Conservation (phyloP, 2,329 filamentous ascomycete genomes). For the Capronia americana region DNA sequence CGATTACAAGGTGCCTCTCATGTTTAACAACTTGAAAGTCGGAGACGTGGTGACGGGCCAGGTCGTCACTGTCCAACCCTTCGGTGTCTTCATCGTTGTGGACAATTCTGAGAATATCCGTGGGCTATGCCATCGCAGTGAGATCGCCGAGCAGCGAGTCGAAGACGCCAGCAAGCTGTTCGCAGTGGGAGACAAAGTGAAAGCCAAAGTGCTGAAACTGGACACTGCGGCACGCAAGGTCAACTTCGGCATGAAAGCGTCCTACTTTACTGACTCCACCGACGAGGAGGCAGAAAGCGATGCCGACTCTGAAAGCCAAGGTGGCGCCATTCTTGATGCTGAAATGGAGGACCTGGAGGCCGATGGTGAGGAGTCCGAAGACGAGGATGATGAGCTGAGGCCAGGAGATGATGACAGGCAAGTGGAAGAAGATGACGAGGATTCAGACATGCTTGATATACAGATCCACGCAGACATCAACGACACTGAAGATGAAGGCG, state of each 20-base stretch:
- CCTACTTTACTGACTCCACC: slow-evolving; percentile 74
- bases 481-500: slow-evolving; percentile 46
- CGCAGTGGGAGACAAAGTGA: slow-evolving; percentile 88
- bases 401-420: slow-evolving; percentile 48
- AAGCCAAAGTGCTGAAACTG: slow-evolving; percentile 83
- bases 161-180: slow-evolving; percentile 89
- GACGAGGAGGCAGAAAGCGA: slow-evolving; percentile 57
- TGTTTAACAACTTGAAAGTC: slow-evolving; percentile 75
- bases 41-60: slow-evolving; percentile 88
- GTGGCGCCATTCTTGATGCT: slow-evolving; percentile 43
- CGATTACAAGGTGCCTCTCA: slow-evolving; percentile 75
- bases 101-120: slow-evolving; percentile 88
- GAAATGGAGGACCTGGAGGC: slow-evolving; percentile 52
- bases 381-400: slow-evolving; percentile 43
- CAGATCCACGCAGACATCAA: slow-evolving; percentile 43
- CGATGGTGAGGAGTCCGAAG: slow-evolving; percentile 50
- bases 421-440: slow-evolving; percentile 50
- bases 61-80: slow-evolving; percentile 91
- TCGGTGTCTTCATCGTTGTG: slow-evolving; percentile 90
- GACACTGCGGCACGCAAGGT: slow-evolving; percentile 77
- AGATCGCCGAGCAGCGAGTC: slow-evolving; percentile 85
- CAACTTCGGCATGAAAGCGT: slow-evolving; percentile 90
- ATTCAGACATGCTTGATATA: slow-evolving; percentile 53
- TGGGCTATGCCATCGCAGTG: slow-evolving; percentile 87
- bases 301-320: slow-evolving; percentile 49